Percentiles rank a stretch among this genome's conserved stretches.
Evolutionary conservation across 768 basidiomycete genomes (phyloP).

Genomic region (Kwoniella bestiolae): DNA sequence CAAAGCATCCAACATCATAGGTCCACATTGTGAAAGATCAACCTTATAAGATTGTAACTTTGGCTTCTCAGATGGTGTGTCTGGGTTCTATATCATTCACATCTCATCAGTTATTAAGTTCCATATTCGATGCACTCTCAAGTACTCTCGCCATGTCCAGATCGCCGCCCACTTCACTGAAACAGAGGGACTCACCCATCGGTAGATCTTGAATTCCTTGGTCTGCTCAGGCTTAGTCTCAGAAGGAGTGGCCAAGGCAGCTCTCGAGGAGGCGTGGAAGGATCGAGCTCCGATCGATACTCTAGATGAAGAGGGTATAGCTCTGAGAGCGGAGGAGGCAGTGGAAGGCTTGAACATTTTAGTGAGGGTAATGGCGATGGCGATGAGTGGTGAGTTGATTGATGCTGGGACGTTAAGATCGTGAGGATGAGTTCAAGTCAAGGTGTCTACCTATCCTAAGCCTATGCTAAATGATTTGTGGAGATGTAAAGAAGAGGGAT

Average conservation of each 20-base stretch:
- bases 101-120: neutral
- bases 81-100: slow-evolving; percentile 90
- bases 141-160: neutral
- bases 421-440: neutral
- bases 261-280: slow-evolving; percentile 31
- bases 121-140: too few relatives aligned
- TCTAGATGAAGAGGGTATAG: slow-evolving; percentile 23
- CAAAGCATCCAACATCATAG: slow-evolving; percentile 70
- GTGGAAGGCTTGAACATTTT: slow-evolving; percentile 27
- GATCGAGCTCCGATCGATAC: slow-evolving; percentile 6
- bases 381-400: slow-evolving; percentile 13
- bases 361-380: neutral
- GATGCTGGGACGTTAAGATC: neutral
- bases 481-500: slow-evolving; percentile 1
- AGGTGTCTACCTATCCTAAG: neutral
- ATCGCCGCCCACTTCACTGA: slow-evolving; percentile 6
- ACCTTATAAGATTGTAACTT: slow-evolving; percentile 85
- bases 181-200: slow-evolving; percentile 70
- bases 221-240: slow-evolving; percentile 56
- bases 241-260: slow-evolving; percentile 32
- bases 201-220: slow-evolving; percentile 98
- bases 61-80: slow-evolving; percentile 89
- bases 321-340: slow-evolving; percentile 21
- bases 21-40: slow-evolving; percentile 91
- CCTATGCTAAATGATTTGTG: neutral